Evolutionary conservation across 1,139 yeast species (phyloP), one percentile per base, ranked within the genome.

Genomic region (Magnusiomyces magnusii): DNA sequence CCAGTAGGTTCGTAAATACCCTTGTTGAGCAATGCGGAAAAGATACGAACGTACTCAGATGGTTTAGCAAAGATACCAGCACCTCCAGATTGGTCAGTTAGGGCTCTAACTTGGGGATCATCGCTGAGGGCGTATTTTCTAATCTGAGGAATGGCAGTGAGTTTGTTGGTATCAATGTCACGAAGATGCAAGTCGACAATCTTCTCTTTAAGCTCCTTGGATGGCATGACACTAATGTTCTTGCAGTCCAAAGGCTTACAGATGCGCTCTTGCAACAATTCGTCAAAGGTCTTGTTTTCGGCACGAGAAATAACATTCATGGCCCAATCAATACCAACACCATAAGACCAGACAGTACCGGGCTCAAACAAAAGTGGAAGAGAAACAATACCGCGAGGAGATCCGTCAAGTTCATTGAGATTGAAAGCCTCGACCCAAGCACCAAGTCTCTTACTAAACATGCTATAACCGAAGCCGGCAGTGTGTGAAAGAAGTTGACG

Each of bases 281-380:
- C 51, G 31, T 50, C 50, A 10, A 50, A 24, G 21, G 23, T 41
- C 21, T 28, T 39, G 13, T 31, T 19, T 3, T 53, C 47, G 2
- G 50, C 49, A n/a, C 57, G 31, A 17, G 57, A 75, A 27, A 82
- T 69, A 0, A 80, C 72, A 36, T 74, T 69, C 1, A 86, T 85
- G 2, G 79, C 76, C 82, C 84, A 80, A 63, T 82, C 86, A 42
- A 75, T 70, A 57, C 76, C 74, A 57, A 75, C 74, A n/a, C 86
- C 85, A 66, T 82, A 82, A 56, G 68, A 66, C 78, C 81, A 82
- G 7, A 69, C 64, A 0, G 79, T 67, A 1, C 85, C 86, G 0
- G 86, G 86, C 63, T 82, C 84, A 59, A 73, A 75, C 2, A 77
- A 60, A 57, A 82, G 72, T 0, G 85, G 55, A 50, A 24, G 53